Evolutionary conservation across 306 rosid species (phyloP).

Genomic region (Trifolium repens): DNA sequence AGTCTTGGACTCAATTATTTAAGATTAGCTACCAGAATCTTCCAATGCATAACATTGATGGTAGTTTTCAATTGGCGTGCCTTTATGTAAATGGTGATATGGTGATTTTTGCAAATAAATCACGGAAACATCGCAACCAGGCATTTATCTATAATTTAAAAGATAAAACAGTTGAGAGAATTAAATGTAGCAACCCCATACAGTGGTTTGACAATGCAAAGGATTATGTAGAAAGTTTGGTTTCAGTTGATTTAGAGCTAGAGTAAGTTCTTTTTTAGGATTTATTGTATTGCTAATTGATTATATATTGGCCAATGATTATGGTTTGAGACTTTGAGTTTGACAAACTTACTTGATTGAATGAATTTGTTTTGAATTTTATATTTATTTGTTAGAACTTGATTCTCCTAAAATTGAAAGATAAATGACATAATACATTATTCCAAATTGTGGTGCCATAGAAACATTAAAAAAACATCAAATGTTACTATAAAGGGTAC

Average conservation of each 20-base stretch:
- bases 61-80: not conserved
- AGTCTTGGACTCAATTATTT: not conserved
- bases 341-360: no score
- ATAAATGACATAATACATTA: no score
- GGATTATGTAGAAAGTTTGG: slow-evolving; percentile 10
- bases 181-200: not conserved
- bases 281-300: no score
- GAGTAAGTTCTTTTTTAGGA: not conserved
- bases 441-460: no score
- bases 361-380: not conserved
- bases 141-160: not conserved
- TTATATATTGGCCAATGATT: no score
- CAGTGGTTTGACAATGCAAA: not conserved
- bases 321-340: no score
- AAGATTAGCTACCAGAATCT: not conserved
- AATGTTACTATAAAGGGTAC: no score
- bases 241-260: not conserved
- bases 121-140: rapidly evolving
- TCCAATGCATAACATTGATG: not conserved
- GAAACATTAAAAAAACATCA: no score
- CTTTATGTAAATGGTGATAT: not conserved
- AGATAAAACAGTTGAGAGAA: not conserved
- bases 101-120: not conserved
- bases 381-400: no score
- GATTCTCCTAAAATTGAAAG: no score